Percentiles rank a stretch among this genome's conserved stretches.
Evolutionary conservation across 1,284 basidiomycete genomes (phyloP).

Genomic region (Kwoniella shivajii): DNA sequence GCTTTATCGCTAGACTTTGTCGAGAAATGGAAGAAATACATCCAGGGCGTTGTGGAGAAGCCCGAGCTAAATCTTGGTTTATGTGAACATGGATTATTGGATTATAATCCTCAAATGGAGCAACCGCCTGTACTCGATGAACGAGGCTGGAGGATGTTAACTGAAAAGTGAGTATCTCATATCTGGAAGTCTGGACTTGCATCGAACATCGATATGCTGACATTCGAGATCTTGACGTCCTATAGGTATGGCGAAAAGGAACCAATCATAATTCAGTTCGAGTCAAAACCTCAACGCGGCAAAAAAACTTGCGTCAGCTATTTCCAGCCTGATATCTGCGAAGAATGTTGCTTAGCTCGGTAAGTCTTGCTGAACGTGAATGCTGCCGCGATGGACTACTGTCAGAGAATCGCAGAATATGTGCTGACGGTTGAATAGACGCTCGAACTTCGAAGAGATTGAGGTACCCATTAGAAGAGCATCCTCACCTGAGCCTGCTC

Average conservation of each 20-base stretch:
- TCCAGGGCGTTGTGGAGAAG: constrained; percentile 2
- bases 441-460: constrained; percentile 22
- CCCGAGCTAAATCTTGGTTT: constrained; percentile 25
- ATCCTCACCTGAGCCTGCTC: no score
- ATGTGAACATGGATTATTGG: constrained; percentile 43
- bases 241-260: constrained; percentile 28
- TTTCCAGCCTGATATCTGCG: constrained; percentile 16
- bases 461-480: constrained; percentile 20
- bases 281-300: constrained; percentile 2
- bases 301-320: constrained; percentile 8
- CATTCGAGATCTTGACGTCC: background rate
- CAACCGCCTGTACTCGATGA: constrained; percentile 17
- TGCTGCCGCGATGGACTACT: no score
- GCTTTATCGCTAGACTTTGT: constrained; percentile 29
- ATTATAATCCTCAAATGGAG: constrained; percentile 39
- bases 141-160: constrained; percentile 31
- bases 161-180: constrained; percentile 24
- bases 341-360: constrained; percentile 18
- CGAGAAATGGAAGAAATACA: constrained; percentile 26
- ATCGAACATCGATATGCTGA: no score
- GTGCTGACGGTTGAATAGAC: constrained; percentile 2
- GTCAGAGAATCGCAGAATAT: no score
- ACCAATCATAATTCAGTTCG: constrained; percentile 24
- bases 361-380: no score
- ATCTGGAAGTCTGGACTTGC: background rate